Conservation (phyloP, 225 moss, liverwort and hornwort species). For the Straminergon stramineum region DNA sequence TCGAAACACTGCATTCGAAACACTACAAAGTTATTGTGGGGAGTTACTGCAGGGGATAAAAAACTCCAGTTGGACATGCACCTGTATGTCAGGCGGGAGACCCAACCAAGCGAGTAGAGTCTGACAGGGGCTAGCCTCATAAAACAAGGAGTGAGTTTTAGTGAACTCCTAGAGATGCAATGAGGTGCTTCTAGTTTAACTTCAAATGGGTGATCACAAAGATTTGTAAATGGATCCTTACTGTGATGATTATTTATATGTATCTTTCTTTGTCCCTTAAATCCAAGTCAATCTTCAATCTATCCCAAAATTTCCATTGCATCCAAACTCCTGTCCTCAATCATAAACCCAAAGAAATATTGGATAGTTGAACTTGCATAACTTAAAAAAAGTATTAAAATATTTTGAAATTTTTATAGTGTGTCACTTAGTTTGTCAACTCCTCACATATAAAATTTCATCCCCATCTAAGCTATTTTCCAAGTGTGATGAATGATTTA, state of each 20-base stretch:
- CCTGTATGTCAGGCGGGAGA: too few relatives aligned
- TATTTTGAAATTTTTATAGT: fast-evolving
- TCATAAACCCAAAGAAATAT: not conserved
- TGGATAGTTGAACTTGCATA: not conserved
- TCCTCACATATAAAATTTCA: not conserved
- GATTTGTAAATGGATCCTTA: not conserved
- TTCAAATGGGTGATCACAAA: not conserved
- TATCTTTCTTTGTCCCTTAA: not conserved
- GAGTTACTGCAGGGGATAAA: too few relatives aligned
- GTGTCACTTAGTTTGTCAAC: not conserved
- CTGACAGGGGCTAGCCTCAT: too few relatives aligned
- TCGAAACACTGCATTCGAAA: too few relatives aligned
- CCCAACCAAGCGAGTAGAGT: too few relatives aligned
- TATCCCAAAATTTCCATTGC: not conserved
- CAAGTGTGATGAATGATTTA: not conserved
- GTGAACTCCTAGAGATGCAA: too few relatives aligned
- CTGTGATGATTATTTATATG: fast-evolving
- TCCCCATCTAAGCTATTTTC: not conserved
- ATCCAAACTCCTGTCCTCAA: not conserved
- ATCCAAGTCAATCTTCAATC: not conserved
- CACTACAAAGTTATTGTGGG: too few relatives aligned
- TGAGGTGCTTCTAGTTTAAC: not conserved
- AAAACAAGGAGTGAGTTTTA: too few relatives aligned
- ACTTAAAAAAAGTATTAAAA: not conserved
- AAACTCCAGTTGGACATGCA: too few relatives aligned